These are phyloP conservation scores for Pseudomonodictys pantanalensis DNA, from an alignment of 495 filamentous ascomycete species.

Conservation along the genomic window DNA sequence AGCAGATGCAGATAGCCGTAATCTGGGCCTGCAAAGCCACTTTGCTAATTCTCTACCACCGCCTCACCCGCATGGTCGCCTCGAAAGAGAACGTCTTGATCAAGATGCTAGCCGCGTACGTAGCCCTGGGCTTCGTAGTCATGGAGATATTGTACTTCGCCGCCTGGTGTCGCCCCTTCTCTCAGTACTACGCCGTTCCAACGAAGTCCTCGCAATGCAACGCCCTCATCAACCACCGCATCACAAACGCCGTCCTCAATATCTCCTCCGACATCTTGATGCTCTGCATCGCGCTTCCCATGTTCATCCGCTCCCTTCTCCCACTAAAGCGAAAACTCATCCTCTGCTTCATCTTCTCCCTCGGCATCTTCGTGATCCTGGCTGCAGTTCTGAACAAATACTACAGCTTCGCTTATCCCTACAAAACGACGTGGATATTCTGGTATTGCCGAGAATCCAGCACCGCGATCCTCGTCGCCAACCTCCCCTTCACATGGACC, in stretches of 20 bases:
- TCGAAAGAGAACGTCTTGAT: constrained; percentile 50
- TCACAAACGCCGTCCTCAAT: constrained; percentile 65
- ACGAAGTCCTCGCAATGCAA: constrained; percentile 36
- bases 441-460: constrained; percentile 67
- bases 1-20: constrained; percentile 49
- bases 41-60: constrained; percentile 54
- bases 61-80: constrained; percentile 47
- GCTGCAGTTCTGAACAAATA: constrained; percentile 63
- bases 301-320: constrained; percentile 55
- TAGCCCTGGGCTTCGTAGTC: constrained; percentile 54
- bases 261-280: constrained; percentile 63
- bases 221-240: constrained; percentile 54
- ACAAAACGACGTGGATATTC: constrained; percentile 57
- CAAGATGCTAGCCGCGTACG: constrained; percentile 54
- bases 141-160: constrained; percentile 63
- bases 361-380: constrained; percentile 64
- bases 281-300: constrained; percentile 58
- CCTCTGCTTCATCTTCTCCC: constrained; percentile 48
- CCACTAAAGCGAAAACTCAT: constrained; percentile 52
- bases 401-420: constrained; percentile 59
- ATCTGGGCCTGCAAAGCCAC: constrained; percentile 57
- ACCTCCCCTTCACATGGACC: constrained; percentile 62
- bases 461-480: constrained; percentile 62
- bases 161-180: constrained; percentile 63
- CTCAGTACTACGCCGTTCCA: constrained; percentile 56